Evolutionary conservation across 2,329 filamentous ascomycete genomes (phyloP).

Genomic region (Stemphylium beticola): DNA sequence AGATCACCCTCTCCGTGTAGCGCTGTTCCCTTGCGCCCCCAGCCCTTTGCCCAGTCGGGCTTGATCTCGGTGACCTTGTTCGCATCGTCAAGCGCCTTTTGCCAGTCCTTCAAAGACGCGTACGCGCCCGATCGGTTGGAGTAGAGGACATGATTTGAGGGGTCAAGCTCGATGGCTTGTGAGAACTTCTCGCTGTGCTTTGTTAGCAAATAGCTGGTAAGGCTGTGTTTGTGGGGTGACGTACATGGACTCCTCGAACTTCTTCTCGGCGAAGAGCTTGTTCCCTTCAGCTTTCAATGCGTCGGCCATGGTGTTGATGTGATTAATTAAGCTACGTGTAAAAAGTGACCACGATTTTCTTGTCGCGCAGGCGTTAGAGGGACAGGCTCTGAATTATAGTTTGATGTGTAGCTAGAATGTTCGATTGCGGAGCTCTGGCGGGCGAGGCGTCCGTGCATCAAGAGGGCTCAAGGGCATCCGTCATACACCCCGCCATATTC

Average conservation of each 20-base stretch:
- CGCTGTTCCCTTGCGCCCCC: slow-evolving; percentile 90
- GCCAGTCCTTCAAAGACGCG: slow-evolving; percentile 88
- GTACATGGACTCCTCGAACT: slow-evolving; percentile 94
- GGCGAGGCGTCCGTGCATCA: slow-evolving; percentile 20
- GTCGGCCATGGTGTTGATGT: slow-evolving; percentile 63
- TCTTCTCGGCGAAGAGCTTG: slow-evolving; percentile 97
- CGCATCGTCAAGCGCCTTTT: slow-evolving; percentile 84
- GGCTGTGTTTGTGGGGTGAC: slow-evolving; percentile 50
- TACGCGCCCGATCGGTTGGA: slow-evolving; percentile 91
- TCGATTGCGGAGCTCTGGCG: slow-evolving; percentile 34
- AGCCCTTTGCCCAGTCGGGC: slow-evolving; percentile 97
- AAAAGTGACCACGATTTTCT: slow-evolving; percentile 3
- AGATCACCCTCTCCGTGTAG: slow-evolving; percentile 88
- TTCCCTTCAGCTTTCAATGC: slow-evolving; percentile 97
- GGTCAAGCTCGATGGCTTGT: slow-evolving; percentile 86
- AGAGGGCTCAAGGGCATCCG: slow-evolving; percentile 36
- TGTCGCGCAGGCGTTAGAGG: slow-evolving; percentile 27
- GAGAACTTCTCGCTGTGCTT: slow-evolving; percentile 83
- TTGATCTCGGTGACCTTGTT: slow-evolving; percentile 94
- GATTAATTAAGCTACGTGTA: slow-evolving; percentile 1
- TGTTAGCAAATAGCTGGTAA: slow-evolving; percentile 22
- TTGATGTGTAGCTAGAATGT: slow-evolving; percentile 44
- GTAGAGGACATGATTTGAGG: slow-evolving; percentile 93
- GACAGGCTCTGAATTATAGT: slow-evolving; percentile 42
- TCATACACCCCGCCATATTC: slow-evolving; percentile 18